These are phyloP conservation scores for Anthostomella pinea DNA, from an alignment of 2,329 filamentous ascomycete genomes.

Conservation along the genomic window DNA sequence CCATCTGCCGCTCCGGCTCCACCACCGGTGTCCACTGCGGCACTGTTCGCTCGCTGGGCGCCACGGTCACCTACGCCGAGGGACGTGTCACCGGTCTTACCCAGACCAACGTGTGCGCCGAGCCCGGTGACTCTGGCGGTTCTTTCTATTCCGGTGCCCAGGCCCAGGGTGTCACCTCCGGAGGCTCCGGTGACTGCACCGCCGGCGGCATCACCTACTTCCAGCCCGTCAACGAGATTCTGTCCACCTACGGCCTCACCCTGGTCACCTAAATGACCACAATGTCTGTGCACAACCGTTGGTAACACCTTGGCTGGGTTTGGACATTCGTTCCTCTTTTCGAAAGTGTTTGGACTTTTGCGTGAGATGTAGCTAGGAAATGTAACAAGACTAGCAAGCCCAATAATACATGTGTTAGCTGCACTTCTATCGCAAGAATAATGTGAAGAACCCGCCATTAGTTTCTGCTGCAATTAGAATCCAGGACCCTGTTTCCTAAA, in stretches of 20 bases:
- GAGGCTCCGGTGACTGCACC: conserved; percentile 38
- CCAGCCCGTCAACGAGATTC: conserved; percentile 41
- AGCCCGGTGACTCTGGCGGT: conserved; percentile 41
- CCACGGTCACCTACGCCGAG: conserved; percentile 37
- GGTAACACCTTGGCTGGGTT: conserved; percentile 11
- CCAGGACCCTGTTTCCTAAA: too few relatives aligned
- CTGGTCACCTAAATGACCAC: conserved; percentile 23
- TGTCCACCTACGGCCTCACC: conserved; percentile 36
- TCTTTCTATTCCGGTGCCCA: conserved; percentile 39
- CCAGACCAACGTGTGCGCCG: conserved; percentile 39
- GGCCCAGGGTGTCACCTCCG: conserved; percentile 42
- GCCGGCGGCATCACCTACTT: conserved; percentile 38
- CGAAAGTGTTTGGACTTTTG: conserved; percentile 12
- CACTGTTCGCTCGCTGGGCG: conserved; percentile 33
- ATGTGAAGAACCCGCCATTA: too few relatives aligned
- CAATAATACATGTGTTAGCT: too few relatives aligned
- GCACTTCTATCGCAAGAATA: too few relatives aligned
- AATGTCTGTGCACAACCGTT: conserved; percentile 4
- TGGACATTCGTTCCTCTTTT: too few relatives aligned
- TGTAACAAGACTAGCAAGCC: too few relatives aligned
- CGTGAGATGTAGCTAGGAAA: conserved; percentile 5
- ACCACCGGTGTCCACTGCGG: conserved; percentile 40
- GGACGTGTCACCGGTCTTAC: conserved; percentile 40
- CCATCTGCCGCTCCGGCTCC: conserved; percentile 41
- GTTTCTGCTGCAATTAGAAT: too few relatives aligned